These are phyloP conservation scores for Solanum ossicruentum DNA, from an alignment of 257 asterid genomes.

Conservation along the genomic window DNA sequence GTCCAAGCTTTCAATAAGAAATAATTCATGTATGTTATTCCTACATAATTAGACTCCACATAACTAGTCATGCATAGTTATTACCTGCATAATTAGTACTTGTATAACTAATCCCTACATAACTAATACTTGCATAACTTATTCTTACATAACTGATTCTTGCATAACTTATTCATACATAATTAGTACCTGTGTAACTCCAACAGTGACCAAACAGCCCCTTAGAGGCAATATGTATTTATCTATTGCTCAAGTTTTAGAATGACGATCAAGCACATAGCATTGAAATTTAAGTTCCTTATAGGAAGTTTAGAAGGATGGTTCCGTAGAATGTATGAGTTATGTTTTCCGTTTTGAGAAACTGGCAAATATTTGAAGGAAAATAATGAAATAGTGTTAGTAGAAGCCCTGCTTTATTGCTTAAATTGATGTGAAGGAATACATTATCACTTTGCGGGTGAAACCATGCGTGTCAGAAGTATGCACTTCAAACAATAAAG, in stretches of 20 bases:
- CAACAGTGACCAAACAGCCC: too few relatives aligned
- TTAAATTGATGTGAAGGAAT: not conserved
- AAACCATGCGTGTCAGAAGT: not conserved
- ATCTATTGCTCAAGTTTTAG: not conserved
- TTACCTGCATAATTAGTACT: too few relatives aligned
- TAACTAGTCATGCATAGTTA: too few relatives aligned
- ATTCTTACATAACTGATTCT: too few relatives aligned
- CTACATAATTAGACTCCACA: too few relatives aligned
- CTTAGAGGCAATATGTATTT: not conserved
- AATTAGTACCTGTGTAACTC: too few relatives aligned
- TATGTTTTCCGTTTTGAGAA: not conserved
- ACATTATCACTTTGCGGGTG: not conserved
- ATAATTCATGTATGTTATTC: too few relatives aligned
- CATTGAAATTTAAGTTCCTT: not conserved
- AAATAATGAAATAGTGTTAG: not conserved
- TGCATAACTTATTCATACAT: too few relatives aligned
- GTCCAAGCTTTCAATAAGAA: too few relatives aligned
- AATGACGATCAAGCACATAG: not conserved
- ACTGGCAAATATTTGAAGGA: not conserved
- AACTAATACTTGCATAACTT: too few relatives aligned
- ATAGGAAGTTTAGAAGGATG: not conserved
- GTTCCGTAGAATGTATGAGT: not conserved
- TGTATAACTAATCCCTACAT: too few relatives aligned
- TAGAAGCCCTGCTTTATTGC: not conserved
- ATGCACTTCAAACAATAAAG: not conserved